Conservation (phyloP, 164 flowering plant genomes). For the Amborella trichopoda region DNA sequence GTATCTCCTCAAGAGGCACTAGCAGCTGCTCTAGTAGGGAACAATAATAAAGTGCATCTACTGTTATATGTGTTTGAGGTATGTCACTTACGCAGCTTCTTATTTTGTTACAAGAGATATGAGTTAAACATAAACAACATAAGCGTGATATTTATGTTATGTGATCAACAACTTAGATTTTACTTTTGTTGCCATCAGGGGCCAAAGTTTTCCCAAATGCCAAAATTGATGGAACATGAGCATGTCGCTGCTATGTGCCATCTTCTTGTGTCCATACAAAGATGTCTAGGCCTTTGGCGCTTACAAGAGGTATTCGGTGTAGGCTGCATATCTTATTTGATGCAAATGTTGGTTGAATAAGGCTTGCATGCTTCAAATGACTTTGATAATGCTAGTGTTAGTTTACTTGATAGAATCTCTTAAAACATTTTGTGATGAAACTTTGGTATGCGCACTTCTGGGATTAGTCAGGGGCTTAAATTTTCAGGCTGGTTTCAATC, state of each 20-base stretch:
- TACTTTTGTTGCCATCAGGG: constrained; percentile 35
- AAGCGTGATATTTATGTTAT: background rate
- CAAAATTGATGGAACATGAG: constrained; percentile 29
- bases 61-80: constrained; percentile 59
- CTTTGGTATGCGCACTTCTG: too few relatives aligned
- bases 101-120: too few relatives aligned
- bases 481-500: too few relatives aligned
- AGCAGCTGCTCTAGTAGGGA: constrained; percentile 57
- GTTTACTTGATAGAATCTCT: too few relatives aligned
- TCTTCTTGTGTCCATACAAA: constrained; percentile 59
- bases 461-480: too few relatives aligned
- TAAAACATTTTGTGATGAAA: too few relatives aligned
- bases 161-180: too few relatives aligned
- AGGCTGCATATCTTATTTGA: too few relatives aligned
- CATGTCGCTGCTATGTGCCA: constrained; percentile 54
- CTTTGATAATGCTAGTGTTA: too few relatives aligned
- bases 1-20: constrained; percentile 57
- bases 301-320: constrained; percentile 53
- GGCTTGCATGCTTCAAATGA: too few relatives aligned
- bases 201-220: constrained; percentile 35
- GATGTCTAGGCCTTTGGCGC: constrained; percentile 69
- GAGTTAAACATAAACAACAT: too few relatives aligned
- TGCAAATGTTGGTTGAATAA: background rate
- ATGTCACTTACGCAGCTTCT: constrained; percentile 14
- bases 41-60: constrained; percentile 43